Base-by-base conservation (phyloP, 352 stramenopile genomes). In the Globisporangium cystogenes region DNA sequence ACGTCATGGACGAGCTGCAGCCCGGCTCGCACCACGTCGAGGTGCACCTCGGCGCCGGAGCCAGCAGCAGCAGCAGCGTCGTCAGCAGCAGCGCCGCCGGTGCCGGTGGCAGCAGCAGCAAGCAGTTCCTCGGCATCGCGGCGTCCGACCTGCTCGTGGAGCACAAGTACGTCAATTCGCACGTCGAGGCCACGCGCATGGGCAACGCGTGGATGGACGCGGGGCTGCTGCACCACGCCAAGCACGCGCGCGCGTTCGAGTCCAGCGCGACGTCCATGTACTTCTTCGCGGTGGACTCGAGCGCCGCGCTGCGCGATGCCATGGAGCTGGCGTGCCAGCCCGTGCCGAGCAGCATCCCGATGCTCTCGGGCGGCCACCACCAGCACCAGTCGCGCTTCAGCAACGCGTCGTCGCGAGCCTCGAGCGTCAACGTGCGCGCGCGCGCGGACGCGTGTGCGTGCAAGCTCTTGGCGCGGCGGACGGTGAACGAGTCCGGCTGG, bases 151-250 rank as follows among this genome's bases (percentile, higher is more conserved):
- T 62, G 21, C 77, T 84, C 67, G 58, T 78, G 44, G 68, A 72
- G 0, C 63, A 74, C 14, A 57, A 66, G 20, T 77, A 74, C 18
- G 72, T 81, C 7, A 58, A 60, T 4, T 67, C 54, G 1, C 53
- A 64, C 8, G 53, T 62, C 1, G 74, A 87, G 40, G 60, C 60
- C 4, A 47, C 83, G 12, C 70, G 74, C 0, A 51, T 87, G 27
- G 76, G 74, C 39, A 80, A 76, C 20, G 68, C 68, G 18, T 47
- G 86, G 1, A 87, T 87, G 74, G 76, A 86, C 33, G 72, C 74
- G 7, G 76, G 76, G 0, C 71, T 82, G 44, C 57, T 87, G 31
- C 76, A 87, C 10, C 76, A 87, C 48, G 10, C 70, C 35, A 51
- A 48, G 11, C 77, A 88, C 39, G 55, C 65, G 3, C 61, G 55